A percentile compares a stretch with the other conserved stretches of the same genome.
These are phyloP conservation scores for Monilinia laxa DNA, from an alignment of 2,329 filamentous ascomycete species.

Conservation along the genomic window DNA sequence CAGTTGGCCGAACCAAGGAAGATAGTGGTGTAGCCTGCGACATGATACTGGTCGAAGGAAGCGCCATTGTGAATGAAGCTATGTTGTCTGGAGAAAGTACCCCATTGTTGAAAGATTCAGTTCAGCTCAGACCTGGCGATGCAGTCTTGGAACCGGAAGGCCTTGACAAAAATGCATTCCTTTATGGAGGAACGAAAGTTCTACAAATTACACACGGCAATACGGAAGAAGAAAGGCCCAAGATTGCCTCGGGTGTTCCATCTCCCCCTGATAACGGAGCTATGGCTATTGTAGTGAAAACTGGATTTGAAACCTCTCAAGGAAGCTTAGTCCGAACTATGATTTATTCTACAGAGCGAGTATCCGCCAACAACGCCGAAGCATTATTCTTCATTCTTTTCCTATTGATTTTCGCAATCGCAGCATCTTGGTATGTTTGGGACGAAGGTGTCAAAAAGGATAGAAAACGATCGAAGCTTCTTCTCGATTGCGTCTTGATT, in stretches of 20 bases:
- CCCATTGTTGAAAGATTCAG: conserved; percentile 90
- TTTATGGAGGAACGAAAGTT: conserved; percentile 97
- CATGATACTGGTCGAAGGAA: conserved; percentile 91
- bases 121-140: conserved; percentile 83
- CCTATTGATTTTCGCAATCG: conserved; percentile 91
- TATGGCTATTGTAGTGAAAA: conserved; percentile 92
- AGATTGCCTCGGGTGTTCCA: conserved; percentile 73
- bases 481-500: conserved; percentile 96
- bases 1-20: conserved; percentile 90
- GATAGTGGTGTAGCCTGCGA: conserved; percentile 96
- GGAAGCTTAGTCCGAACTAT: conserved; percentile 96
- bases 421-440: conserved; percentile 99
- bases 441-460: conserved; percentile 91
- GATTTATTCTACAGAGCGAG: conserved; percentile 98
- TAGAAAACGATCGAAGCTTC: conserved; percentile 93
- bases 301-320: conserved; percentile 97
- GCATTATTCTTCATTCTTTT: conserved; percentile 98
- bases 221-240: conserved; percentile 69
- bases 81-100: conserved; percentile 99
- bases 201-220: conserved; percentile 90
- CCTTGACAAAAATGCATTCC: conserved; percentile 92
- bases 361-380: conserved; percentile 97
- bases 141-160: conserved; percentile 82
- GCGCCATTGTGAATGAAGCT: conserved; percentile 96
- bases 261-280: conserved; percentile 90